A percentile compares a stretch with the other conserved stretches of the same genome.
Evolutionary conservation across 1,284 basidiomycete genomes (phyloP).

Genomic region (Rhodotorula sp.): DNA sequence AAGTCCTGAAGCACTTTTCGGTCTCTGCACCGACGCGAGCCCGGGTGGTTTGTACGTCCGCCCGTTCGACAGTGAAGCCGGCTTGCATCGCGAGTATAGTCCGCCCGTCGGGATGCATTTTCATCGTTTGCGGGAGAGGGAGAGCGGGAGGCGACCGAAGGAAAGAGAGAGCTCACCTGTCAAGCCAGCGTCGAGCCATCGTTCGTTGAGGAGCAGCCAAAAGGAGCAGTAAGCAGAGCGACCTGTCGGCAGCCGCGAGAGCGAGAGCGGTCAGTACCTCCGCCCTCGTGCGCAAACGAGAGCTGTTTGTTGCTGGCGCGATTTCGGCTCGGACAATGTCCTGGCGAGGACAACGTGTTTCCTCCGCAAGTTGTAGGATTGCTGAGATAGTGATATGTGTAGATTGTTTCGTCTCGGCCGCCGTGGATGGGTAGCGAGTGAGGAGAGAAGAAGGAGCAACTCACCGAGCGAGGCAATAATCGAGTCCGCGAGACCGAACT

Average conservation of each 20-base stretch:
- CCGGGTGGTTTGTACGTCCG: slow-evolving; percentile 35
- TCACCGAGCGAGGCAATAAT: neutral
- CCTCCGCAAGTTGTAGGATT: slow-evolving; percentile 27
- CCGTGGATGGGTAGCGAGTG: neutral
- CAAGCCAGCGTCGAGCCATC: too few species aligned
- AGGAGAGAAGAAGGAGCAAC: neutral
- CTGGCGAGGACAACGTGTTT: slow-evolving; percentile 22
- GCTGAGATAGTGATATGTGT: slow-evolving; percentile 35
- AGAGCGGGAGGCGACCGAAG: too few species aligned
- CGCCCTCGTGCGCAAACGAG: neutral
- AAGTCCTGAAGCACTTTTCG: slow-evolving; percentile 28
- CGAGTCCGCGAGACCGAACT: neutral
- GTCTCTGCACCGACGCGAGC: slow-evolving; percentile 28
- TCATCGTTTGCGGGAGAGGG: slow-evolving; percentile 22
- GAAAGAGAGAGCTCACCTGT: neutral
- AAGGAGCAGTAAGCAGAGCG: neutral
- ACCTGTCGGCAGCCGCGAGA: too few species aligned
- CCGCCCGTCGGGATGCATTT: slow-evolving; percentile 31
- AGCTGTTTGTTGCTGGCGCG: neutral
- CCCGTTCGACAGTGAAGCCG: slow-evolving; percentile 22
- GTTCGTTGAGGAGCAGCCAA: neutral
- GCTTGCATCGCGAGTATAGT: slow-evolving; percentile 21
- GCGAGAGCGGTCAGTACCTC: neutral
- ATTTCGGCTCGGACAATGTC: slow-evolving; percentile 25
- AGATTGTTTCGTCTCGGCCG: slow-evolving; percentile 12